Evolutionary conservation across 495 filamentous ascomycete genomes (phyloP), one percentile per base, ranked within the genome.

Genomic region (Monascus purpureus): DNA sequence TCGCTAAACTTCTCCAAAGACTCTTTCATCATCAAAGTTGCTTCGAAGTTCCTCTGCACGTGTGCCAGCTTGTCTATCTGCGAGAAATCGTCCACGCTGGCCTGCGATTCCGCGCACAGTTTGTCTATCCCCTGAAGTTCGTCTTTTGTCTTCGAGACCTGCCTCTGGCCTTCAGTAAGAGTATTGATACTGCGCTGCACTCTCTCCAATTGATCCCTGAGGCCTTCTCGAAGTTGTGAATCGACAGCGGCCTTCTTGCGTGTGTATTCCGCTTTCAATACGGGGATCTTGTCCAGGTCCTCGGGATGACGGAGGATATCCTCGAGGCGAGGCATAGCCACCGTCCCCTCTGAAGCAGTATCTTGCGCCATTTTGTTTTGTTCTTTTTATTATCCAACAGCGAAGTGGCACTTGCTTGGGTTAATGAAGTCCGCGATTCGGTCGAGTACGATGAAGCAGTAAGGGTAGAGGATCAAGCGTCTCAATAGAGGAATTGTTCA

Each of bases 71-170:
- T 63, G 52, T 95, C 94, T 56, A 99, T 94, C 47, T 90, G 82
- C 22, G 92, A 82, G 50, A 99, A 99, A 60, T 96, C 90, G 36
- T 77, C 73, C 36, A 96, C 93, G 72, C 93, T 93, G 45, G 80
- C 77, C 61, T 96, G 88, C 30, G 84, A 82, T 53, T 96, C 92
- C 37, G 83, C 81, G 59, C 90, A 96, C 31, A 99, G 70, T 64
- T 86, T 88, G 57, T 96, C 92, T 52, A 99, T 95, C 57, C 90
- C 90, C 65, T 86, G 80, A 67, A 99, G 87, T 63, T 96, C 90
- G 46, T 96, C 92, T 55, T 88, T 88, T 46, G 94, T 93, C 39
- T 75, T 72, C 38, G 80, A 75, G 8, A 96, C 76, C 29, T 78
- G 81, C 42, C 83, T 75, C 54, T 94, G 85, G 30, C 84, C 86